A percentile compares a stretch with the other conserved stretches of the same genome.
Evolutionary conservation across 1,139 yeast genomes (phyloP).

Genomic region (Hyphopichia khmerensis): DNA sequence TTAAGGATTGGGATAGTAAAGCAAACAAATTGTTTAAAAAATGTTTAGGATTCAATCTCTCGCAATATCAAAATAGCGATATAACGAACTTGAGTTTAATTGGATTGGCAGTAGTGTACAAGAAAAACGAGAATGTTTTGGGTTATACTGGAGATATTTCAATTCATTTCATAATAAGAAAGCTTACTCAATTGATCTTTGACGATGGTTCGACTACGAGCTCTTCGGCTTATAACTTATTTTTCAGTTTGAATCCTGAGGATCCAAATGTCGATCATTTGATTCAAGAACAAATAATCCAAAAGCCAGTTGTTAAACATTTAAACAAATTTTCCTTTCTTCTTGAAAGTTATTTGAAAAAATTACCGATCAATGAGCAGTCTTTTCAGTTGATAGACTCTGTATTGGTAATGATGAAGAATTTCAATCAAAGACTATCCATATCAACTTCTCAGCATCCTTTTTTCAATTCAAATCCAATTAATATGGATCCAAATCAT

Average conservation of each 20-base stretch:
- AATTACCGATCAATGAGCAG: conserved; percentile 15
- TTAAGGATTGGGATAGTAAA: conserved; percentile 31
- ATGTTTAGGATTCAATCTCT: conserved; percentile 24
- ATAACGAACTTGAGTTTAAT: conserved; percentile 30
- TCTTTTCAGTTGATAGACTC: conserved; percentile 21
- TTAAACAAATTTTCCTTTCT: conserved; percentile 49
- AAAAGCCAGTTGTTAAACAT: conserved; percentile 49
- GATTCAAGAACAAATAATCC: conserved; percentile 16
- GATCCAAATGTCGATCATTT: conserved; percentile 12
- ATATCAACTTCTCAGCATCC: conserved; percentile 21
- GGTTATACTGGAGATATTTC: conserved; percentile 25
- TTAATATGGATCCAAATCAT: conserved; percentile 8
- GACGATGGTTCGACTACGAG: conserved; percentile 1
- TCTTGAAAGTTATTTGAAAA: conserved; percentile 33
- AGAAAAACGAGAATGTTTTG: conserved; percentile 20
- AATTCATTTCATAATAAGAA: conserved; percentile 19
- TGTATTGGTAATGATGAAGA: conserved; percentile 18
- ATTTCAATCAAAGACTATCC: conserved; percentile 27
- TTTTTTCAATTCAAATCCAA: conserved; percentile 17
- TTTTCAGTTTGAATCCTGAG: conserved; percentile 13
- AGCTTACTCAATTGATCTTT: conserved; percentile 9
- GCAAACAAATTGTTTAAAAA: conserved; percentile 21
- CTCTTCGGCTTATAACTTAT: conserved; percentile 15
- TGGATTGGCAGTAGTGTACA: conserved; percentile 31
- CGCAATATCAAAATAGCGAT: conserved; percentile 21